Percentiles rank a stretch among this genome's conserved stretches.
Evolutionary conservation across 1,139 yeast species (phyloP).

Genomic region (Magnusiomyces sp.): DNA sequence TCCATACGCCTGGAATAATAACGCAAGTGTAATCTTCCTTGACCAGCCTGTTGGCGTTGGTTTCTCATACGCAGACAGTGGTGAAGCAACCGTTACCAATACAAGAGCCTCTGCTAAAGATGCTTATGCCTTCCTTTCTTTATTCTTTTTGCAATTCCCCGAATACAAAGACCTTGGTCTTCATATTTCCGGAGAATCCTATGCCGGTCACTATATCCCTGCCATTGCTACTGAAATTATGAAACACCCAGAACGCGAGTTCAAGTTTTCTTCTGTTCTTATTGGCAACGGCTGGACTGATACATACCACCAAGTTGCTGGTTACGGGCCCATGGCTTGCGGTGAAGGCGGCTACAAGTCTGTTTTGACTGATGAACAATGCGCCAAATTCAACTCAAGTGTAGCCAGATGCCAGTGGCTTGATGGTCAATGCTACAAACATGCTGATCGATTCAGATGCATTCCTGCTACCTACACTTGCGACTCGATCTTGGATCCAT

Average conservation of each 20-base stretch:
- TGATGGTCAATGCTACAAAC: slow-evolving; percentile 71
- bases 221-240: slow-evolving; percentile 12
- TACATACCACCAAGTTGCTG: slow-evolving; percentile 78
- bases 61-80: slow-evolving; percentile 48
- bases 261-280: slow-evolving; percentile 77
- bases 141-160: slow-evolving; percentile 88
- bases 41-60: slow-evolving; percentile 78
- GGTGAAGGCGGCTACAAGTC: slow-evolving; percentile 86
- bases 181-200: slow-evolving; percentile 98
- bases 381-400: slow-evolving; percentile 63
- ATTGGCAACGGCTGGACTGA: slow-evolving; percentile 97
- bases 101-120: slow-evolving; percentile 73
- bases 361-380: slow-evolving; percentile 69
- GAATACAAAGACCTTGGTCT: slow-evolving; percentile 62
- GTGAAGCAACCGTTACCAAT: not conserved
- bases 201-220: slow-evolving; percentile 97
- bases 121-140: slow-evolving; percentile 81
- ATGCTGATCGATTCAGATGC: slow-evolving; percentile 58
- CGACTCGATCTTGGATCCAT: slow-evolving; percentile 81
- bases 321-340: slow-evolving; percentile 96
- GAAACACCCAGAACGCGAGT: slow-evolving; percentile 47
- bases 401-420: slow-evolving; percentile 76
- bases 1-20: slow-evolving; percentile 70
- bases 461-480: slow-evolving; percentile 91
- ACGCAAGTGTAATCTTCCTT: slow-evolving; percentile 60